Evolutionary conservation across 139 green algal genomes (phyloP).

Genomic region (Coelastrella sp.): DNA sequence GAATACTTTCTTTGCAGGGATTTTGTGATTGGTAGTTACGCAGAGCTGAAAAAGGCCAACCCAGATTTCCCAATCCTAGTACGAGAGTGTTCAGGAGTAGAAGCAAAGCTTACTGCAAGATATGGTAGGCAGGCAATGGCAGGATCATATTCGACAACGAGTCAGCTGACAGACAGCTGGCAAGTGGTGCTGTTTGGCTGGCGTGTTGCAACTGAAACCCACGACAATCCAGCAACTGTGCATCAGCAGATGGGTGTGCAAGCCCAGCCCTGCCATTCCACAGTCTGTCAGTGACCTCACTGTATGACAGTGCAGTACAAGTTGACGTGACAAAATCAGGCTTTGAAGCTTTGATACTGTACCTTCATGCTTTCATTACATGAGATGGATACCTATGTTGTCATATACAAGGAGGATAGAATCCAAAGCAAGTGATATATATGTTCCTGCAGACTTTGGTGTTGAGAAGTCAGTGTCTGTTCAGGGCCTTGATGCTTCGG

Average conservation of each 20-base stretch:
- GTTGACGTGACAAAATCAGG: too few species aligned
- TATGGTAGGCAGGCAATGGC: slow-evolving; percentile 73
- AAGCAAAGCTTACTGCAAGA: slow-evolving; percentile 82
- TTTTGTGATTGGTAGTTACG: slow-evolving; percentile 85
- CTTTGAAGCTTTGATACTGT: too few species aligned
- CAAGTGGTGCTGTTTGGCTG: neutral
- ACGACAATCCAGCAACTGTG: neutral
- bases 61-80: slow-evolving; percentile 89
- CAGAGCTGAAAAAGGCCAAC: slow-evolving; percentile 92
- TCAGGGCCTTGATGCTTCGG: slow-evolving; percentile 59
- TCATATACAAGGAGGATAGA: too few species aligned
- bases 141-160: too few species aligned
- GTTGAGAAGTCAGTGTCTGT: slow-evolving; percentile 77
- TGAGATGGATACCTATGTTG: too few species aligned
- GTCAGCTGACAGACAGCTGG: neutral
- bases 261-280: too few species aligned
- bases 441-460: slow-evolving; percentile 73
- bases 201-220: neutral
- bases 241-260: too few species aligned
- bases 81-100: slow-evolving; percentile 75
- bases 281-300: too few species aligned
- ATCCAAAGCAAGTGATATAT: neutral
- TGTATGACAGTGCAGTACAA: too few species aligned
- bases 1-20: slow-evolving; percentile 69
- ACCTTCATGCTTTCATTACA: too few species aligned